Percentiles rank a stretch among this genome's conserved stretches.
Evolutionary conservation across 805 yeast genomes (phyloP).

Genomic region (Komagataella pseudopastoris): DNA sequence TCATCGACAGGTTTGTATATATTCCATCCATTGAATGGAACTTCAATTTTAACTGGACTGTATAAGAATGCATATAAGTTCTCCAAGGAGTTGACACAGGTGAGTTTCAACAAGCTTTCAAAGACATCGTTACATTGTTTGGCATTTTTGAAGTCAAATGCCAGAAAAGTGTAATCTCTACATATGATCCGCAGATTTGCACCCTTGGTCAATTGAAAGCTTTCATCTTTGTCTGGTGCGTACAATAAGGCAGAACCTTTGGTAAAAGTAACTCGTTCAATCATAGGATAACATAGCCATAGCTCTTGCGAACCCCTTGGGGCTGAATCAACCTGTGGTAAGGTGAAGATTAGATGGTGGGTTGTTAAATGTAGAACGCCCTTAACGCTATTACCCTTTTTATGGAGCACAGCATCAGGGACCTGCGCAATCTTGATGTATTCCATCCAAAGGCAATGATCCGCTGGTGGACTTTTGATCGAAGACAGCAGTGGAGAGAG

Average conservation of each 20-base stretch:
- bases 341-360: constrained; percentile 59
- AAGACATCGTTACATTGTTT: constrained; percentile 54
- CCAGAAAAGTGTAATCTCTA: constrained; percentile 72
- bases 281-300: constrained; percentile 87
- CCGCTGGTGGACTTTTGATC: not conserved
- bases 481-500: not conserved
- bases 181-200: constrained; percentile 62
- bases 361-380: constrained; percentile 63
- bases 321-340: constrained; percentile 12
- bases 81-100: constrained; percentile 36
- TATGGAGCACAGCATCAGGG: constrained; percentile 36
- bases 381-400: constrained; percentile 37
- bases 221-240: constrained; percentile 1
- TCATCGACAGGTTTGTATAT: constrained; percentile 51
- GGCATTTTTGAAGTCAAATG: constrained; percentile 58
- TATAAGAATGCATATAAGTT: constrained; percentile 76
- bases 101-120: constrained; percentile 54
- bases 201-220: constrained; percentile 14
- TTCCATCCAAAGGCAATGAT: constrained; percentile 25
- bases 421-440: constrained; percentile 38
- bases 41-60: constrained; percentile 60
- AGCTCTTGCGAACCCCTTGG: constrained; percentile 38
- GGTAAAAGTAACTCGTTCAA: constrained; percentile 45
- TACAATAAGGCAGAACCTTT: constrained; percentile 34
- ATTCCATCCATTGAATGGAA: constrained; percentile 55